Conservation (phyloP, 805 yeast species). For the Kazachstania africana region DNA sequence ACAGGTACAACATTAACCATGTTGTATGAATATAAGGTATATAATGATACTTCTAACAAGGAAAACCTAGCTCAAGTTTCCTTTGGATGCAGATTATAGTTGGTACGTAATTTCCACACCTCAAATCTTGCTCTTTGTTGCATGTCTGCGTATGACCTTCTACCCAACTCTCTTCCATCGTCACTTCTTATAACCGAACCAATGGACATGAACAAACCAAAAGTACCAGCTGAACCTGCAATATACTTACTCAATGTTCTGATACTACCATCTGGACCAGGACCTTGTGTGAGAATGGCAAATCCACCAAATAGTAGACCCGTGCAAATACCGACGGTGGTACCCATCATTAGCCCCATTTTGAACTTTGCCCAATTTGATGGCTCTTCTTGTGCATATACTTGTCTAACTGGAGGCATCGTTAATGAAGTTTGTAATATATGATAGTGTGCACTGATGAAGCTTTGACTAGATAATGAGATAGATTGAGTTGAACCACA, state of each 20-base stretch:
- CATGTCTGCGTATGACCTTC: slow-evolving; percentile 7
- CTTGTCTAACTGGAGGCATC: slow-evolving; percentile 63
- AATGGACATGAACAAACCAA: slow-evolving; percentile 91
- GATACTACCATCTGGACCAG: slow-evolving; percentile 97
- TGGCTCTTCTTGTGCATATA: slow-evolving; percentile 52
- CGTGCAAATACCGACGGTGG: slow-evolving; percentile 71
- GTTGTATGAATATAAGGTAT: too few species aligned
- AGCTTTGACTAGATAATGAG: too few species aligned
- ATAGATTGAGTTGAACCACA: too few species aligned
- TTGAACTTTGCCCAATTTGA: slow-evolving; percentile 92
- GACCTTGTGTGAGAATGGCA: slow-evolving; percentile 82
- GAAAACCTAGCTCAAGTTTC: not conserved
- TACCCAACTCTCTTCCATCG: slow-evolving; percentile 17
- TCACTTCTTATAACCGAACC: slow-evolving; percentile 89
- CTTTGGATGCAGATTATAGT: slow-evolving; percentile 4
- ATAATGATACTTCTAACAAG: too few species aligned
- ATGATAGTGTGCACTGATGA: too few species aligned
- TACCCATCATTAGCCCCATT: slow-evolving; percentile 98
- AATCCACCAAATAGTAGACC: slow-evolving; percentile 93
- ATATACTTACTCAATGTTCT: slow-evolving; percentile 94
- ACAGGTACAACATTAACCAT: too few species aligned
- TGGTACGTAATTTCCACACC: slow-evolving; percentile 20
- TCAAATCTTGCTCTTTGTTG: slow-evolving; percentile 25
- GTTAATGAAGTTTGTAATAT: slow-evolving; percentile 1
- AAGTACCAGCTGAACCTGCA: slow-evolving; percentile 92